These are phyloP conservation scores for Dentipellis sp. DNA, from an alignment of 768 basidiomycete species.

Conservation along the genomic window DNA sequence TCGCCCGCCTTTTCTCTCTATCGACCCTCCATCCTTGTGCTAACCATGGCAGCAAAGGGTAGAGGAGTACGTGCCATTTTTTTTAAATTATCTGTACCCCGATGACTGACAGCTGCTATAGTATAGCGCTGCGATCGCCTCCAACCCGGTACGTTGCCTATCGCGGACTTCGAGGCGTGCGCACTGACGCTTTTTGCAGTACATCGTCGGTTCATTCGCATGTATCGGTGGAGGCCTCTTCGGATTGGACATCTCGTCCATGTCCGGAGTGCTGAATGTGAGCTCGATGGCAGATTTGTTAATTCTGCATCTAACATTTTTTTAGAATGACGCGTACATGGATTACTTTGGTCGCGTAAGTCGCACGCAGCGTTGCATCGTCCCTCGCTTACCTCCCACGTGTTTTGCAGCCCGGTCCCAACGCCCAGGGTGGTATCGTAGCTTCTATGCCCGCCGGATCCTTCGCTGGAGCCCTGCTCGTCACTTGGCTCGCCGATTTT, in stretches of 20 bases:
- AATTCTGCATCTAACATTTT: background rate
- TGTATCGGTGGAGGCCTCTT: conserved; percentile 77
- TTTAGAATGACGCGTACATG: conserved; percentile 26
- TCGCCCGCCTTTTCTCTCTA: no score
- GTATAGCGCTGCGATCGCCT: conserved; percentile 48
- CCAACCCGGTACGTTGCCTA: conserved; percentile 37
- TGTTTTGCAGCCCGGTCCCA: conserved; percentile 32
- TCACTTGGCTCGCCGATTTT: conserved; percentile 52
- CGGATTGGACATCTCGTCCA: conserved; percentile 76
- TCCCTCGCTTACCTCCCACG: background rate
- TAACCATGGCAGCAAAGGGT: no score
- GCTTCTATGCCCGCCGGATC: conserved; percentile 75
- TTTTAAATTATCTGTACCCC: background rate
- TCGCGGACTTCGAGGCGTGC: background rate
- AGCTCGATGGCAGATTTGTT: no score
- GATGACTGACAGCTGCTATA: conserved; percentile 13
- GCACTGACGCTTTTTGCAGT: conserved; percentile 29
- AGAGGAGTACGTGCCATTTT: no score
- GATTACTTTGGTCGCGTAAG: conserved; percentile 20
- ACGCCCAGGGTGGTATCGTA: conserved; percentile 64
- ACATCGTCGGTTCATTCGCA: conserved; percentile 71
- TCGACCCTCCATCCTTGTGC: no score
- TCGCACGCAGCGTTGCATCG: background rate
- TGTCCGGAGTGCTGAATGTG: conserved; percentile 66
- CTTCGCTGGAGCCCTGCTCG: conserved; percentile 53